These are phyloP conservation scores for Fonsecaea pugnacius DNA, from an alignment of 2,329 filamentous ascomycete genomes.

Conservation along the genomic window DNA sequence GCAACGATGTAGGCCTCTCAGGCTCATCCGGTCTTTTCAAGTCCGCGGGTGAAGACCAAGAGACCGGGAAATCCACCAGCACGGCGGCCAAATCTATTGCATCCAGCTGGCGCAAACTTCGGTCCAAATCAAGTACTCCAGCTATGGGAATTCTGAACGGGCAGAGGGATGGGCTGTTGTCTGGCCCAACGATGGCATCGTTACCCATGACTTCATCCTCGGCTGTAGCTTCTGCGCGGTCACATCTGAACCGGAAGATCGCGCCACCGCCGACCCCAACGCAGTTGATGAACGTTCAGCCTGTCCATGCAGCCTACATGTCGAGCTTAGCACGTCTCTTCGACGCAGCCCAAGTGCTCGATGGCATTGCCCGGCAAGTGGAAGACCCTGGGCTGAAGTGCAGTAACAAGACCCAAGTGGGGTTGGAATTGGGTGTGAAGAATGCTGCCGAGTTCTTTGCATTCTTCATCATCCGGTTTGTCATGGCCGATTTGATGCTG, in stretches of 20 bases:
- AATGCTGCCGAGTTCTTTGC: conserved; percentile 98
- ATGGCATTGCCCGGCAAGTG: conserved; percentile 91
- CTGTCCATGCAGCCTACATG: conserved; percentile 81
- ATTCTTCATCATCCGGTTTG: conserved; percentile 94
- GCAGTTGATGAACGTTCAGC: conserved; percentile 66
- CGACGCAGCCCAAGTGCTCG: conserved; percentile 88
- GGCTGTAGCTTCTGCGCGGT: conserved; percentile 60
- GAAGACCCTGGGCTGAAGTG: conserved; percentile 92
- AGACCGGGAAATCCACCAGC: conserved; percentile 58
- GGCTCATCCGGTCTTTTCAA: conserved; percentile 75
- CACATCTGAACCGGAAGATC: conserved; percentile 66
- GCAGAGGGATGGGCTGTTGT: conserved; percentile 44
- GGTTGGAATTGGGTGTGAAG: conserved; percentile 86
- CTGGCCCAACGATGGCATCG: conserved; percentile 70
- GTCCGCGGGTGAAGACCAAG: conserved; percentile 58
- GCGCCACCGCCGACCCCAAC: conserved; percentile 61
- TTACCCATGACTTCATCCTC: conserved; percentile 71
- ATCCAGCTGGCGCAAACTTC: conserved; percentile 85
- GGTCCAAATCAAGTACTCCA: conserved; percentile 76
- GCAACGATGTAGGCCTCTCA: conserved; percentile 88
- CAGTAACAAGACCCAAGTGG: conserved; percentile 91
- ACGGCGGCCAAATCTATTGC: conserved; percentile 75
- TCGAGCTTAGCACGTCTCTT: conserved; percentile 84
- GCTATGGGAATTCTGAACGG: conserved; percentile 38
- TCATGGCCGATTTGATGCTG: conserved; percentile 79